Conservation (phyloP, 148 eudicot genomes). For the Gaultheria prostrata region DNA sequence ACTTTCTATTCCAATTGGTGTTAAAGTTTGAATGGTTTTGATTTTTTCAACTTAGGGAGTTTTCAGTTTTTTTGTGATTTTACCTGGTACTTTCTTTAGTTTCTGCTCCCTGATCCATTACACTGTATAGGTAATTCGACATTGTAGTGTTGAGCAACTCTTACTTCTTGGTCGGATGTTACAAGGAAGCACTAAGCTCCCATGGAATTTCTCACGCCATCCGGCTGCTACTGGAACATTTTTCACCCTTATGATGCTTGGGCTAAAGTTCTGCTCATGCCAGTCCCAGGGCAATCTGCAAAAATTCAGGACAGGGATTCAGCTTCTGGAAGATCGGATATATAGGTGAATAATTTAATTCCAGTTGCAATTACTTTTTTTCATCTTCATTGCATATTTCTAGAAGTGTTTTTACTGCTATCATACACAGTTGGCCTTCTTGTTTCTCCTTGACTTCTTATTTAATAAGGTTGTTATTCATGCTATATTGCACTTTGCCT, state of each 20-base stretch:
- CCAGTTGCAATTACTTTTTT: slow-evolving; percentile 4
- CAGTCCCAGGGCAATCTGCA: slow-evolving; percentile 81
- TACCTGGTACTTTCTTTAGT: slow-evolving; percentile 3
- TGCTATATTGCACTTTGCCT: neutral
- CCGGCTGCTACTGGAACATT: slow-evolving; percentile 94
- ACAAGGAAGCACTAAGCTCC: slow-evolving; percentile 85
- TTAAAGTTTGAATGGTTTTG: neutral
- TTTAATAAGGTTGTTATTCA: neutral
- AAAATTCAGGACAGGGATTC: slow-evolving; percentile 75
- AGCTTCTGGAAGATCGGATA: slow-evolving; percentile 88
- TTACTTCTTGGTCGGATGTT: slow-evolving; percentile 91
- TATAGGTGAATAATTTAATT: slow-evolving; percentile 48
- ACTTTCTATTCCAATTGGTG: neutral
- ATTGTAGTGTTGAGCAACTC: slow-evolving; percentile 82
- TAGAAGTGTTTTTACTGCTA: neutral
- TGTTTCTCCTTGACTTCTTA: neutral
- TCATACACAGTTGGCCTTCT: neutral
- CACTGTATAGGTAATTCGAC: slow-evolving; percentile 64
- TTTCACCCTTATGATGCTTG: slow-evolving; percentile 90
- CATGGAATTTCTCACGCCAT: slow-evolving; percentile 82
- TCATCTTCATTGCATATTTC: neutral
- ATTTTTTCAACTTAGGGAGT: neutral
- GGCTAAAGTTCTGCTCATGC: slow-evolving; percentile 84
- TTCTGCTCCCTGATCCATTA: neutral
- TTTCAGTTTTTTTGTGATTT: neutral